Evolutionary conservation across 139 green algal genomes (phyloP).

Genomic region (Haematococcus sp.): DNA sequence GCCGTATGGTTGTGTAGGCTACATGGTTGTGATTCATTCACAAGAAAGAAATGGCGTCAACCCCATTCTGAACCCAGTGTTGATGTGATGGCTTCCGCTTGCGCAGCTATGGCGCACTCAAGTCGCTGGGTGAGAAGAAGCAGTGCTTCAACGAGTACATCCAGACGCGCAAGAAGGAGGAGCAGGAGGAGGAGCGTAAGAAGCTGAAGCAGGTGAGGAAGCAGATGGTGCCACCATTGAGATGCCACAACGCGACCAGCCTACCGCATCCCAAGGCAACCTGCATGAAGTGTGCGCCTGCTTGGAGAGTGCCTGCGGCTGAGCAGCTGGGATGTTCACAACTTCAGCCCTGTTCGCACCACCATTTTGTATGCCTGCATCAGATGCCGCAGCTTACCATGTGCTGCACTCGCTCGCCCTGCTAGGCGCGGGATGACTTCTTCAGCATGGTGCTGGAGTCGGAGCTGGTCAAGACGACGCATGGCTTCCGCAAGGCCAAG

Average conservation of each 20-base stretch:
- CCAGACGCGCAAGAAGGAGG: conserved; percentile 56
- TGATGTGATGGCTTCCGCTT: background rate
- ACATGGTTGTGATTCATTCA: no score
- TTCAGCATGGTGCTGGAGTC: conserved; percentile 5
- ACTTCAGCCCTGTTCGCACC: no score
- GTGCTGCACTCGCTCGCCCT: no score
- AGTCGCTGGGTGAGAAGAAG: conserved; percentile 89
- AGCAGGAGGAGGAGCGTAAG: conserved; percentile 73
- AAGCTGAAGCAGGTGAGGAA: conserved; percentile 44
- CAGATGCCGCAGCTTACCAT: no score
- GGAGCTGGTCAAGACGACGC: conserved; percentile 20
- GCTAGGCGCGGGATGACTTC: conserved; percentile 11
- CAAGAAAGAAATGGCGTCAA: no score
- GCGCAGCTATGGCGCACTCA: conserved; percentile 77
- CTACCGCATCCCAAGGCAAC: no score
- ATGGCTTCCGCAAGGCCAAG: conserved; percentile 41
- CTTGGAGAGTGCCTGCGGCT: background rate
- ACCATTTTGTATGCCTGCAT: no score
- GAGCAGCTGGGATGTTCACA: background rate
- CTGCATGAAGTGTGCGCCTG: background rate
- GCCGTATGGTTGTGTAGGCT: no score
- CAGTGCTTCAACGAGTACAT: conserved; percentile 90
- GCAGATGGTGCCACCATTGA: no score
- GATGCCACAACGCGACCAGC: no score
- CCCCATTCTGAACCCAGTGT: no score